Base-by-base conservation (phyloP, 768 basidiomycete genomes). In the Sarcomyxa edulis region DNA sequence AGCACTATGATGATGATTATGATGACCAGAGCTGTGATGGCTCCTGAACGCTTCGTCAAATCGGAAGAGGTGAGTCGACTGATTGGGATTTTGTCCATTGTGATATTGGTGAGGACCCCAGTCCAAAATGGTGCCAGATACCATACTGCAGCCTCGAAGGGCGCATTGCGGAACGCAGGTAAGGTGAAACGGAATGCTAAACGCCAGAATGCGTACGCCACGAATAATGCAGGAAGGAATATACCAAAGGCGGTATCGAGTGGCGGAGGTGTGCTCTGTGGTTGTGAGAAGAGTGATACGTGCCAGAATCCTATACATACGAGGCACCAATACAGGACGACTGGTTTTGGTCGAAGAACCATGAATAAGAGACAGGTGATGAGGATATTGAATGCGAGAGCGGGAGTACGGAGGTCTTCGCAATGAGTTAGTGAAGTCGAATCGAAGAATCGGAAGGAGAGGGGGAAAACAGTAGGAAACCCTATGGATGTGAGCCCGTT, bases 241-340 rank as follows among this genome's bases (percentile, higher is more conserved):
- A 75, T 72, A 21, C 72, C 74, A 47, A 93, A 90, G 5, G 77
- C 85, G n/a, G 66, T 63, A 39, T 83, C 76, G 40, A 92, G 59
- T 19, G 72, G 70, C 5, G 91, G 88, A 24, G 85, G 83, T 5
- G 68, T 68, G 1, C 66, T 68, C 32, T 63, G 73, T 5, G 84
- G 83, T 50, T 91, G 82, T 7, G 84, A 84, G 50, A 89, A 90
- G 27, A 93, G 71, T 0, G 76, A 65, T 38, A 89, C 67, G 48
- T 93, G 88, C 89, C 90, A 93, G 55, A 76, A 92, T 2, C 88
- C 84, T 31, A 87, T 84, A 62, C 78, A 86, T 5, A 86, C 76
- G n/a, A 88, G 65, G 50, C 71, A 80, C 83, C 84, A 87, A 58
- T 71, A 88, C 3, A 78, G 58, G 22, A 87, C 62, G 45, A 87